phyloP scores from a whole-genome alignment of 192 early-diverging fungal genomes.

The Ambispora gerdemannii region DNA sequence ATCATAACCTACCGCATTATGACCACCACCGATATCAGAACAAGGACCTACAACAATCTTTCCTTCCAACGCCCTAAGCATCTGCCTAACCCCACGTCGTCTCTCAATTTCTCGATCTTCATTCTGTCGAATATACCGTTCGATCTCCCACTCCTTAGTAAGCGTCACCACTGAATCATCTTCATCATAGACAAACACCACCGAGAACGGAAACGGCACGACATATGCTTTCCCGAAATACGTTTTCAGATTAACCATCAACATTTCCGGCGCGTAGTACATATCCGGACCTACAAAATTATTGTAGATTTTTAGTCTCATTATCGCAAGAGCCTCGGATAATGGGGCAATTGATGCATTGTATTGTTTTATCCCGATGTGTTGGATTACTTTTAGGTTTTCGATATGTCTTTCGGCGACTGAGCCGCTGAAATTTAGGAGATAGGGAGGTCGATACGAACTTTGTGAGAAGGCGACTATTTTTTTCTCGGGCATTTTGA shows the following conservation, averaged over 20 bases:
- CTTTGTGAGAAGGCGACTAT: slow-evolving; percentile 52
- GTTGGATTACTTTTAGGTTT: slow-evolving; percentile 57
- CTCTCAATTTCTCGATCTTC: slow-evolving; percentile 42
- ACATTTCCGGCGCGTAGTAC: slow-evolving; percentile 58
- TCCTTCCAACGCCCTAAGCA: slow-evolving; percentile 57
- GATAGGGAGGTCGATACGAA: slow-evolving; percentile 57
- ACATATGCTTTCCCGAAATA: slow-evolving; percentile 62
- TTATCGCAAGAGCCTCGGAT: slow-evolving; percentile 34
- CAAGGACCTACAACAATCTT: slow-evolving; percentile 56
- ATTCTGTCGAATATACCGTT: slow-evolving; percentile 54
- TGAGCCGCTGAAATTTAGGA: slow-evolving; percentile 61
- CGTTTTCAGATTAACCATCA: slow-evolving; percentile 47
- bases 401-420: slow-evolving; percentile 67
- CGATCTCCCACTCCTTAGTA: slow-evolving; percentile 50
- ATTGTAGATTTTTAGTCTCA: slow-evolving; percentile 41
- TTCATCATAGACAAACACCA: slow-evolving; percentile 67
- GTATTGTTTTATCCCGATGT: slow-evolving; percentile 53
- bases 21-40: slow-evolving; percentile 29
- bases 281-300: slow-evolving; percentile 61
- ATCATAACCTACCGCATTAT: slow-evolving; percentile 29
- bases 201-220: slow-evolving; percentile 64
- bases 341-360: slow-evolving; percentile 38
- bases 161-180: slow-evolving; percentile 48
- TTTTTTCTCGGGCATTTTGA: slow-evolving; percentile 51
- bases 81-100: slow-evolving; percentile 48